Evolutionary conservation across 1,284 basidiomycete genomes (phyloP).

Genomic region (Ustilago trichophora): DNA sequence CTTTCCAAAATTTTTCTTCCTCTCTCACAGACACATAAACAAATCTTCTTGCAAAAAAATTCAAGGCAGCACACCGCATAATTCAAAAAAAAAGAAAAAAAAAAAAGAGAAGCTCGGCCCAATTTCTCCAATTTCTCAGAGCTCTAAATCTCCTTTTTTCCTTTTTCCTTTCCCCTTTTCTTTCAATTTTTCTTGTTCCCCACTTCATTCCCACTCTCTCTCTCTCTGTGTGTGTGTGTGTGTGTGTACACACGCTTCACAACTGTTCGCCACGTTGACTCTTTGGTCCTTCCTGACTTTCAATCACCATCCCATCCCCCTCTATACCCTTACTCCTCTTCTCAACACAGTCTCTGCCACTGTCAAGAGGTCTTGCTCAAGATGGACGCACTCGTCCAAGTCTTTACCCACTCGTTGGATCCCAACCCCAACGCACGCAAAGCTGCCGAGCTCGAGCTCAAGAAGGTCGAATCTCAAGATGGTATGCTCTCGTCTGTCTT

Average conservation of each 20-base stretch:
- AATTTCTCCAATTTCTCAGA: too few relatives aligned
- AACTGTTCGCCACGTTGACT: too few relatives aligned
- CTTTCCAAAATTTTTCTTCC: conserved; percentile 8
- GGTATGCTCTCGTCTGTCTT: conserved; percentile 64
- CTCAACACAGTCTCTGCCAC: background rate
- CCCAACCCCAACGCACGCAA: conserved; percentile 61
- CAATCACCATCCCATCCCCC: background rate
- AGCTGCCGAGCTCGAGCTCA: conserved; percentile 63
- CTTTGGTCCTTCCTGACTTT: background rate
- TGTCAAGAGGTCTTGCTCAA: background rate
- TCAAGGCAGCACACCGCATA: background rate
- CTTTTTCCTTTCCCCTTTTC: too few relatives aligned
- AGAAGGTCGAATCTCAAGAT: conserved; percentile 57
- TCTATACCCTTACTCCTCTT: conserved; percentile 1
- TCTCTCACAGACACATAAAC: background rate
- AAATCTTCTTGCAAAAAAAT: too few relatives aligned
- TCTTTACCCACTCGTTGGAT: conserved; percentile 49
- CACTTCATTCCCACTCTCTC: background rate
- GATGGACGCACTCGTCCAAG: conserved; percentile 46
- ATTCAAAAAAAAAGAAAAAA: background rate
- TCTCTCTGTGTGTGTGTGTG: background rate
- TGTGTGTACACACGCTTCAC: too few relatives aligned
- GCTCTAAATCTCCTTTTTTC: too few relatives aligned
- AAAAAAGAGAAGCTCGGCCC: conserved; percentile 1
- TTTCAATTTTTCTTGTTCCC: conserved; percentile 3